Conservation (phyloP, 192 early-diverging fungal genomes). For the Rhizophagus clarus region DNA sequence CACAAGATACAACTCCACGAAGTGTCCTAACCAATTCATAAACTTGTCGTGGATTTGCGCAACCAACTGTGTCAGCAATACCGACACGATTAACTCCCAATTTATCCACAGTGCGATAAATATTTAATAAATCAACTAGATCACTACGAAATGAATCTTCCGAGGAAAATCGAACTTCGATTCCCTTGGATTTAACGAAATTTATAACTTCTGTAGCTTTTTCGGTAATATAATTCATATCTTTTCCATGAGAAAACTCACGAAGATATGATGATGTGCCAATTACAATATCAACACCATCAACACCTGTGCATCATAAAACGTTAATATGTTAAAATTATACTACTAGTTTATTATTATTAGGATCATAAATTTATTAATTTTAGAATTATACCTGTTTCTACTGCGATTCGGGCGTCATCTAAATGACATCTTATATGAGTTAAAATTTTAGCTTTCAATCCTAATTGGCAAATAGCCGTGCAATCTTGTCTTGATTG, state of each 20-base stretch:
- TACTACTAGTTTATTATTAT: not conserved
- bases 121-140: constrained; percentile 93
- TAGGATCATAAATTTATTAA: not conserved
- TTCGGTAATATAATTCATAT: constrained; percentile 97
- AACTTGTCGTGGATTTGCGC: constrained; percentile 97
- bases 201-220: constrained; percentile 95
- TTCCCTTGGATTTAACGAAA: constrained; percentile 93
- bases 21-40: constrained; percentile 96
- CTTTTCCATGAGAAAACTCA: constrained; percentile 99
- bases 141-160: constrained; percentile 99
- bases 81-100: constrained; percentile 98
- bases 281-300: constrained; percentile 97
- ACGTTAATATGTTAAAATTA: not conserved
- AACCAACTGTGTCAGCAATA: constrained; percentile 98
- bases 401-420: constrained; percentile 94
- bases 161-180: constrained; percentile 97
- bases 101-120: constrained; percentile 97
- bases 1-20: constrained; percentile 92
- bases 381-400: constrained; percentile 61
- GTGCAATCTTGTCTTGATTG: constrained; percentile 93
- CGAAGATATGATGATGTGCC: constrained; percentile 95
- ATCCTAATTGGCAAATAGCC: constrained; percentile 86
- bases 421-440: constrained; percentile 99
- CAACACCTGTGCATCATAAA: constrained; percentile 59
- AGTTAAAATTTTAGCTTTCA: constrained; percentile 98